Percentiles rank a stretch among this genome's conserved stretches.
These are phyloP conservation scores for Salix brachista DNA, from an alignment of 345 rosid genomes.

Conservation along the genomic window DNA sequence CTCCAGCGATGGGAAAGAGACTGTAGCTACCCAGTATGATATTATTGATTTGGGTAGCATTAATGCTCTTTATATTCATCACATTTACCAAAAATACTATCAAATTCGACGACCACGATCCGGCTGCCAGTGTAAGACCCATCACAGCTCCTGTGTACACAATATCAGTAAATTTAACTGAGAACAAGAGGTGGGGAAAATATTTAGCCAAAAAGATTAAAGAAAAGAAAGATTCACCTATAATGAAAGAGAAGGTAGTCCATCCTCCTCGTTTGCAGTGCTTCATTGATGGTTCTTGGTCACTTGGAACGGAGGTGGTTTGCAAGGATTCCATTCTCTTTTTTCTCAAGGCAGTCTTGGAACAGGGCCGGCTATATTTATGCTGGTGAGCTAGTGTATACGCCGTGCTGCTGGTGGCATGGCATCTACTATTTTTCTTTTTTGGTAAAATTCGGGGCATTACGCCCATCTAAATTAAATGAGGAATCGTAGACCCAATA, in stretches of 20 bases:
- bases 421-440: too few relatives aligned
- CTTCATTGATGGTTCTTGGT: too few relatives aligned
- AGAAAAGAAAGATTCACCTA: conserved; percentile 24
- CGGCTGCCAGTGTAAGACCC: conserved; percentile 33
- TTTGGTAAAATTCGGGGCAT: too few relatives aligned
- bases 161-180: neutral
- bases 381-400: too few relatives aligned
- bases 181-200: neutral
- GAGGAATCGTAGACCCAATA: too few relatives aligned
- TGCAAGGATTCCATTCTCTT: too few relatives aligned
- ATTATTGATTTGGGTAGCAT: conserved; percentile 30
- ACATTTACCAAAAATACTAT: conserved; percentile 29
- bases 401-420: too few relatives aligned
- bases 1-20: conserved; percentile 20
- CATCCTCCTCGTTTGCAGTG: conserved; percentile 35
- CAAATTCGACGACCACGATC: conserved; percentile 37
- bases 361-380: too few relatives aligned
- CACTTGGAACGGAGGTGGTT: too few relatives aligned
- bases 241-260: conserved; percentile 50
- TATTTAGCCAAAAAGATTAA: neutral
- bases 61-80: conserved; percentile 23
- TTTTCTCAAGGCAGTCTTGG: too few relatives aligned
- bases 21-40: conserved; percentile 16
- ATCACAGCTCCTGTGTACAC: conserved; percentile 30
- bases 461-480: too few relatives aligned